Percentiles rank a stretch among this genome's conserved stretches.
Evolutionary conservation across 805 yeast species (phyloP).

Genomic region (Starmerella bombicola): DNA sequence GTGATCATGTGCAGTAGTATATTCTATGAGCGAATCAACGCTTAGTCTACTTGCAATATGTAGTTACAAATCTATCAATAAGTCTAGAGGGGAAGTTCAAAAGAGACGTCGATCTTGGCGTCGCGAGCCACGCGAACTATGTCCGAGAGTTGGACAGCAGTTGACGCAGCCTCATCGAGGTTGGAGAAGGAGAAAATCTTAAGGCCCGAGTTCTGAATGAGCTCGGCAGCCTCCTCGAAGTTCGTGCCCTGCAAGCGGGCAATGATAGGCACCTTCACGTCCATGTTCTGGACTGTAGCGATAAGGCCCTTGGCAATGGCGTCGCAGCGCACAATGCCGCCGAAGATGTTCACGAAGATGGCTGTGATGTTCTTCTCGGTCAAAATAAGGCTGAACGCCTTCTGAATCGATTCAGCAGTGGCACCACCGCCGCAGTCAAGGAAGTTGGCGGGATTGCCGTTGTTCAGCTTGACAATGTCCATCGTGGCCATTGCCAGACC

Average conservation of each 20-base stretch:
- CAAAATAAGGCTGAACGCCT: conserved; percentile 87
- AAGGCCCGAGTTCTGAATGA: conserved; percentile 78
- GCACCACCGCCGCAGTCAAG: conserved; percentile 99
- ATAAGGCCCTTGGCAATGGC: conserved; percentile 96
- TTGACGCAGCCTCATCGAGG: conserved; percentile 94
- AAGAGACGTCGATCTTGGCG: conserved; percentile 38
- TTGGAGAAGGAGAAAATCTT: conserved; percentile 85
- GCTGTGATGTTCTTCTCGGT: conserved; percentile 83
- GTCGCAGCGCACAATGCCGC: conserved; percentile 99
- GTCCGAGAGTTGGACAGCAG: conserved; percentile 65
- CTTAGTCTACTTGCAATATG: too few relatives aligned
- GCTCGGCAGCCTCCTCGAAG: conserved; percentile 73
- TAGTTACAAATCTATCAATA: too few relatives aligned
- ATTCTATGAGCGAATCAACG: too few relatives aligned
- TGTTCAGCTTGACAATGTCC: conserved; percentile 96
- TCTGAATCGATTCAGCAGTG: conserved; percentile 93
- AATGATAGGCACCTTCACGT: conserved; percentile 84
- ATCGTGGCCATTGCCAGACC: conserved; percentile 99
- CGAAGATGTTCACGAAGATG: conserved; percentile 95
- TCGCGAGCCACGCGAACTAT: conserved; percentile 39
- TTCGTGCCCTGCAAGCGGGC: conserved; percentile 99
- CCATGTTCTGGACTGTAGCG: conserved; percentile 84
- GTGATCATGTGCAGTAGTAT: too few relatives aligned
- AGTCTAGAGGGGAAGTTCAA: conserved; percentile 39
- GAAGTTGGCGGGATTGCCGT: conserved; percentile 98